Conservation (phyloP, 495 filamentous ascomycete species). For the Friedmanniomyces simplex region DNA sequence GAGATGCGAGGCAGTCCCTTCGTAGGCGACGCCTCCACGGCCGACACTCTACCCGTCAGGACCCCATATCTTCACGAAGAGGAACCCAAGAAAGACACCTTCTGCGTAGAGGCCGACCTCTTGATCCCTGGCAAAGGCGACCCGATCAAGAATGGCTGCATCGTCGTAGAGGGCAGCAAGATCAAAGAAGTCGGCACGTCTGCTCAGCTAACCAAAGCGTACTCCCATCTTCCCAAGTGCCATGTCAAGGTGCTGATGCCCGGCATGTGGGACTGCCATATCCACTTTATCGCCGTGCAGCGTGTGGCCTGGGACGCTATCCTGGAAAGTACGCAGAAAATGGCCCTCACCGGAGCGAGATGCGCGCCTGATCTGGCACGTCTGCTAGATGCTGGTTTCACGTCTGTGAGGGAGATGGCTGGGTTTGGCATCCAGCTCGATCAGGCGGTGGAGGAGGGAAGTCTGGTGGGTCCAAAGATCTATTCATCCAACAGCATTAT, state of each 20-base stretch:
- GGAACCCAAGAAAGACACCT: conserved; percentile 1
- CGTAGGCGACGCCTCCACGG: background rate
- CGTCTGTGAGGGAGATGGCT: background rate
- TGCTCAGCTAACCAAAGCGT: background rate
- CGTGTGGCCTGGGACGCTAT: background rate
- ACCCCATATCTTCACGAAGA: background rate
- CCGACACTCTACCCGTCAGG: background rate
- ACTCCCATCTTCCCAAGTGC: conserved; percentile 8
- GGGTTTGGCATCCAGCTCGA: conserved; percentile 13
- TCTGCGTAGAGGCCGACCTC: conserved; percentile 7
- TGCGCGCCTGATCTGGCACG: conserved; percentile 5
- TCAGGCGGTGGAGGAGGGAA: conserved; percentile 8
- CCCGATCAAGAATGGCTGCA: conserved; percentile 12
- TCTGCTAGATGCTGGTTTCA: conserved; percentile 7
- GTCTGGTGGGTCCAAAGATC: conserved; percentile 16
- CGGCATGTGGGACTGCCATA: conserved; percentile 23
- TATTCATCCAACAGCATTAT: conserved; percentile 10
- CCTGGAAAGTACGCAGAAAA: conserved; percentile 2
- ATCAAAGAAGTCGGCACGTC: conserved; percentile 15
- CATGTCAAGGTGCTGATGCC: conserved; percentile 20
- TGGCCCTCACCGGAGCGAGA: conserved; percentile 14
- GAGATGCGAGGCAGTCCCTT: background rate
- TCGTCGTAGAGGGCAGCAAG: conserved; percentile 13
- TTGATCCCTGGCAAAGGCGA: conserved; percentile 19
- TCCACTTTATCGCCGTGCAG: conserved; percentile 16